Percentiles rank a stretch among this genome's conserved stretches.
These are phyloP conservation scores for Leccinum sublutescens DNA, from an alignment of 768 basidiomycete species.

Conservation along the genomic window DNA sequence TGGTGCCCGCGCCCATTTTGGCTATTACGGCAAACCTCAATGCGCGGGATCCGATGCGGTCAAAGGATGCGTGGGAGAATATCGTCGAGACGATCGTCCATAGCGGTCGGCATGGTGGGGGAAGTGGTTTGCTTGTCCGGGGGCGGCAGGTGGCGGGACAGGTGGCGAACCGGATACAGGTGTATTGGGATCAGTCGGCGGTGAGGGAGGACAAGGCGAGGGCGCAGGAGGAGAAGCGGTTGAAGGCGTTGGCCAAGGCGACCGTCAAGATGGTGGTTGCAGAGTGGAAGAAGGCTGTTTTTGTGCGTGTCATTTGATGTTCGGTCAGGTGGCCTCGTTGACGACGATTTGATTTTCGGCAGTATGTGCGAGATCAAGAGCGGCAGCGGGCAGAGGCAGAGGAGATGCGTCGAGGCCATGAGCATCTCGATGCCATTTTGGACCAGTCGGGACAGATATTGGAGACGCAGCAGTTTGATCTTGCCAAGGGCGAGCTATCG, in stretches of 20 bases:
- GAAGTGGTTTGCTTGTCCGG: slow-evolving; percentile 10
- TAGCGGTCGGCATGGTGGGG: slow-evolving; percentile 18
- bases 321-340: too few relatives aligned
- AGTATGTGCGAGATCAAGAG: slow-evolving; percentile 76
- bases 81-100: slow-evolving; percentile 48
- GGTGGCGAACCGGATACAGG: slow-evolving; percentile 64
- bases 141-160: slow-evolving; percentile 47
- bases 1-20: slow-evolving; percentile 1
- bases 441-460: slow-evolving; percentile 86
- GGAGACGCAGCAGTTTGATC: slow-evolving; percentile 76
- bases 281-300: slow-evolving; percentile 89
- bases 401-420: slow-evolving; percentile 73
- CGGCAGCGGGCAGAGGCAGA: slow-evolving; percentile 66
- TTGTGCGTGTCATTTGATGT: slow-evolving; percentile 47
- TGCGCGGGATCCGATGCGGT: slow-evolving; percentile 25
- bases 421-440: slow-evolving; percentile 87
- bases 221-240: slow-evolving; percentile 62
- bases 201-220: slow-evolving; percentile 59
- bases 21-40: slow-evolving; percentile 17
- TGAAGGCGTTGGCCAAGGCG: slow-evolving; percentile 66
- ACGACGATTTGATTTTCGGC: slow-evolving; percentile 4
- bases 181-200: slow-evolving; percentile 72
- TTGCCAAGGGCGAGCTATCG: slow-evolving; percentile 49
- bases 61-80: slow-evolving; percentile 56
- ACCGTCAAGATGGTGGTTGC: slow-evolving; percentile 66